Evolutionary conservation across 2,329 filamentous ascomycete genomes (phyloP).

Genomic region (Plectosphaerella plurivora): DNA sequence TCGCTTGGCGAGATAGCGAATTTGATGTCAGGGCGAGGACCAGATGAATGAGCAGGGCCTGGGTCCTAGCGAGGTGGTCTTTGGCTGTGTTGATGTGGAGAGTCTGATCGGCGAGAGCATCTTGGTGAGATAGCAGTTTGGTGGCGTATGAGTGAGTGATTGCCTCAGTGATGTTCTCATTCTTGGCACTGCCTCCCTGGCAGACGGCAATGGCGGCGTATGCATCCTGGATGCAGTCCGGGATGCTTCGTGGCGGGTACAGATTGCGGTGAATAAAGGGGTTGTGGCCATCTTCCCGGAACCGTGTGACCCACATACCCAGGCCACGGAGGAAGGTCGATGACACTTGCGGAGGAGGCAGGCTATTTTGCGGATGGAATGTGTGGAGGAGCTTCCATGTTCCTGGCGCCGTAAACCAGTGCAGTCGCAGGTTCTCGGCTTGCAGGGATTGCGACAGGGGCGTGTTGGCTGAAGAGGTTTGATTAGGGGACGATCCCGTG

Average conservation of each 20-base stretch:
- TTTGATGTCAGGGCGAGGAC: constrained; percentile 5
- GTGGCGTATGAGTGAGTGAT: neutral
- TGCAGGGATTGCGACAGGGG: too few species aligned
- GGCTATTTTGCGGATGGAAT: neutral
- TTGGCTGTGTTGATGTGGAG: constrained; percentile 1
- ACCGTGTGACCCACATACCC: constrained; percentile 12
- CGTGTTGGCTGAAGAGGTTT: too few species aligned
- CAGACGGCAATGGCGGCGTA: constrained; percentile 9
- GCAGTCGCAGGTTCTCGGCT: neutral
- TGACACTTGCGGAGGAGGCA: constrained; percentile 2
- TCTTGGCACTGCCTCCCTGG: constrained; percentile 2
- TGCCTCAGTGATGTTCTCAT: constrained; percentile 7
- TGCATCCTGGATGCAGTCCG: constrained; percentile 12
- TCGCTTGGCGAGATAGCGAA: constrained; percentile 5
- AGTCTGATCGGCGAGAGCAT: neutral
- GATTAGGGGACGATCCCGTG: too few species aligned
- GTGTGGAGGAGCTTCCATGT: constrained; percentile 6
- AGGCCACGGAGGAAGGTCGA: constrained; percentile 6
- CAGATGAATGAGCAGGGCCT: constrained; percentile 9
- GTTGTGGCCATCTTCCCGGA: constrained; percentile 13
- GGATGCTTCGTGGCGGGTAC: constrained; percentile 13
- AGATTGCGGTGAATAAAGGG: constrained; percentile 16
- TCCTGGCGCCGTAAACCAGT: constrained; percentile 2
- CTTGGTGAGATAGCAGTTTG: constrained; percentile 3
- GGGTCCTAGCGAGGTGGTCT: constrained; percentile 7